Base-by-base conservation (phyloP, 2,329 filamentous ascomycete genomes). In the Chaetomiaceae sp. region DNA sequence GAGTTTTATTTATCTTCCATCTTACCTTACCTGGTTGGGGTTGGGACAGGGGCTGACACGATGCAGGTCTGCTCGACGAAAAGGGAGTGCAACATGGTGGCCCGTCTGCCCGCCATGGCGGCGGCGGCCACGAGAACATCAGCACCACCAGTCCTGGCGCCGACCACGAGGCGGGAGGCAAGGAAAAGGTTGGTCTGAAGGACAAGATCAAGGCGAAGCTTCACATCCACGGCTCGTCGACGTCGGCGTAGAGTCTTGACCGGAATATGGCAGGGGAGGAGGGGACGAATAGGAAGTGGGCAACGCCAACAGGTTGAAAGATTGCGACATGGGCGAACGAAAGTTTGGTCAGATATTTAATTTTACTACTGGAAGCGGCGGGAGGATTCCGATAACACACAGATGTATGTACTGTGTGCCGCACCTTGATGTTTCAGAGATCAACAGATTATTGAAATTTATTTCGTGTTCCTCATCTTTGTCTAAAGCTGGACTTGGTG, bases 121-220 rank as follows among this genome's bases (percentile, higher is more conserved):
- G 33, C 14, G 13, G n/a, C 10, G 20, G 32, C 14, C 6, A 38
- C n/a, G n/a, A n/a, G n/a, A n/a, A n/a, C n/a, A n/a, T n/a, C n/a
- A n/a, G n/a, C 34, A 21, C n/a, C 16, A 38, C 36, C 7, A 47
- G 13, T 9, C 20, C 20, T 36, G 41, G 27, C 11, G 9, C 21
- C 23, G 34, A 36, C 34, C 14, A 8, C 20, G 40, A 25, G 23
- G 64, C 62, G 34, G 66, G 65, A 42, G 50, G 48, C 11, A 61
- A 65, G 45, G 62, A 64, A 37, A 64, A 67, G 56, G 71, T 71
- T 5, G 78, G 78, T 57, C 64, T 86, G 36, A 76, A 76, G 55
- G 75, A 84, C 53, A 85, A 85, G 72, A 79, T 88, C 69, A 88
- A 87, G 78, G 77, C 79, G 51, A 87, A 87, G 73, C 69, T 87